Evolutionary conservation across 192 early-diverging fungal genomes (phyloP), one percentile per base, ranked within the genome.

Genomic region (Podila verticillata): DNA sequence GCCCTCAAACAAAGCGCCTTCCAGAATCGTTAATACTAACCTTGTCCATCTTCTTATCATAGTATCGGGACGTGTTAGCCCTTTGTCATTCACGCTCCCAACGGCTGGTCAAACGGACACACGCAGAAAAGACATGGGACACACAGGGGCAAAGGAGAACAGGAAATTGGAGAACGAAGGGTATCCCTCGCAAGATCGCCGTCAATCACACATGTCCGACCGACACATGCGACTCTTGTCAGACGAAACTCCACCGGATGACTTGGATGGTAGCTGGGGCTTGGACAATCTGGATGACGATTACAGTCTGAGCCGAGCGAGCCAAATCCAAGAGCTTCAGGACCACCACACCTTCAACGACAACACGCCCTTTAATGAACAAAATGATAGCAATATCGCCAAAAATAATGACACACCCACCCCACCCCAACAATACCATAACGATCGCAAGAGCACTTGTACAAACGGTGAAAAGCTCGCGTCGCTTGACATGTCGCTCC

Each of bases 201-300:
- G 68, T 8, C 74, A 66, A 19, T 78, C 74, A 2, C 74, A 61
- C 31, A 56, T 78, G 17, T 78, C 74, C 20, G 74, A 78, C 39
- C 70, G 59, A 31, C 68, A 70, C 48, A 66, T 78, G 74, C 63
- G 58, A 22, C 64, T 78, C 29, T 63, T 78, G 19, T 70, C 68
- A 6, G 74, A 78, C 48, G 74, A 78, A 48, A 78, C 74, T 30
- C 74, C 74, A 2, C 74, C 74, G 24, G 68, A 78, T 48, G 63
- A 61, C 48, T 70, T 78, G 74, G 74, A 75, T 48, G 73, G 73
- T 22, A 74, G 63, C 28, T 78, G 74, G 74, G 57, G 62, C 35
- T 31, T 78, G 48, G 74, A 78, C 36, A 48, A 61, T 32, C 44
- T 78, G 57, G 74, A 78, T 15, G 68, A 61, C 28, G 68, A 78